Conservation (phyloP, 169 alveolate genomes). For the Plasmodium ovale region DNA sequence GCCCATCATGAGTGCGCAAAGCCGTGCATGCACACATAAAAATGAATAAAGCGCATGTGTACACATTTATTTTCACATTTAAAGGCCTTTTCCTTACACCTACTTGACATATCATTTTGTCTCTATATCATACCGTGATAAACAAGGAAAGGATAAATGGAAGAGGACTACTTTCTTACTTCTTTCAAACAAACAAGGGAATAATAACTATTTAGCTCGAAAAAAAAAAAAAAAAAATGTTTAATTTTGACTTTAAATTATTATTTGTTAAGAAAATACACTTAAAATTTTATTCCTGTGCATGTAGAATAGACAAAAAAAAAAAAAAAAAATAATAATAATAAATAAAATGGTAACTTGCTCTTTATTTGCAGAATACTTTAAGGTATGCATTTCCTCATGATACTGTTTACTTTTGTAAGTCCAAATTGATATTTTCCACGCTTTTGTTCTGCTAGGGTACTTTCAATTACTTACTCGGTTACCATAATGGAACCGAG, state of each 20-base stretch:
- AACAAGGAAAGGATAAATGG: too few relatives aligned
- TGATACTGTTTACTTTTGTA: too few relatives aligned
- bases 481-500: slow-evolving; percentile 54
- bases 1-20: not conserved
- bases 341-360: not conserved
- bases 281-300: not conserved
- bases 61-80: not conserved
- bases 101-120: not conserved
- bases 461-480: too few relatives aligned
- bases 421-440: too few relatives aligned
- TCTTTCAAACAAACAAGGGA: too few relatives aligned
- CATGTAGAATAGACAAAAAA: not conserved
- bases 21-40: not conserved
- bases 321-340: not conserved
- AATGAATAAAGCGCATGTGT: not conserved
- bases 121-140: too few relatives aligned
- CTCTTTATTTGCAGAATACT: too few relatives aligned
- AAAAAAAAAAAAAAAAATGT: not conserved
- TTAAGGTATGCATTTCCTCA: too few relatives aligned
- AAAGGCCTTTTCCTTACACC: not conserved
- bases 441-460: too few relatives aligned
- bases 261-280: not conserved
- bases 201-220: too few relatives aligned
- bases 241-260: not conserved
- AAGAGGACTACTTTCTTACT: too few relatives aligned